These are phyloP conservation scores for Plicaturopsis crispa DNA, from an alignment of 768 basidiomycete genomes.

Conservation along the genomic window DNA sequence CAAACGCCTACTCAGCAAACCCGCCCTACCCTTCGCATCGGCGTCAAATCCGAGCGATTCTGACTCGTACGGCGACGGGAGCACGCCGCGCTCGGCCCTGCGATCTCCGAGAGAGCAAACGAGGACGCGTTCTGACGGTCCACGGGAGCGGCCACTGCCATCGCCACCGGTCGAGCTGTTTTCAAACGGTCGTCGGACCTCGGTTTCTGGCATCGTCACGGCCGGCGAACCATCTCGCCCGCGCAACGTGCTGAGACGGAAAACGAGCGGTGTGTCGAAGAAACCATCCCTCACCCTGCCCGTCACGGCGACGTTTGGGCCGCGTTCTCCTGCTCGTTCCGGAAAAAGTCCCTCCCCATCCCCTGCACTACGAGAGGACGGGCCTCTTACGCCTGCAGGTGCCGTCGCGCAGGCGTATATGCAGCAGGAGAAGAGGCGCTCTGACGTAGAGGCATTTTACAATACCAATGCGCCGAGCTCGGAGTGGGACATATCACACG, in stretches of 20 bases:
- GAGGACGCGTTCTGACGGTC: constrained; percentile 2
- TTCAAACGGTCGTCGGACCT: constrained; percentile 7
- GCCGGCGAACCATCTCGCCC: too few species aligned
- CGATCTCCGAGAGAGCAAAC: too few species aligned
- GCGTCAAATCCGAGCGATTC: constrained; percentile 12
- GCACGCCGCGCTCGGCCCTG: constrained; percentile 7
- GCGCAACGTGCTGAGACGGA: constrained; percentile 25
- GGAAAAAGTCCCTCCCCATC: too few species aligned
- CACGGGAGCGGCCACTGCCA: neutral
- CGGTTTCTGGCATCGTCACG: too few species aligned
- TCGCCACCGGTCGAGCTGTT: neutral
- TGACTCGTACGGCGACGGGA: constrained; percentile 14
- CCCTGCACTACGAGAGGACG: neutral
- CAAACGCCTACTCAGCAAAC: constrained; percentile 28
- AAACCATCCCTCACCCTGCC: neutral
- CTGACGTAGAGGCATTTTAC: constrained; percentile 6
- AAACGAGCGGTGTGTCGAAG: constrained; percentile 12
- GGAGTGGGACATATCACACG: too few species aligned
- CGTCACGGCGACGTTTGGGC: too few species aligned
- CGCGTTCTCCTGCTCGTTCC: too few species aligned
- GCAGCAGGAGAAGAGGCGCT: constrained; percentile 21
- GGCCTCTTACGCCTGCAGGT: constrained; percentile 34
- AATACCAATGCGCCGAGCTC: neutral
- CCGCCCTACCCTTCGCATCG: constrained; percentile 15
- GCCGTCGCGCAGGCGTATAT: constrained; percentile 42